Conservation (phyloP, 2,329 filamentous ascomycete genomes). For the Colletotrichum limetticola region DNA sequence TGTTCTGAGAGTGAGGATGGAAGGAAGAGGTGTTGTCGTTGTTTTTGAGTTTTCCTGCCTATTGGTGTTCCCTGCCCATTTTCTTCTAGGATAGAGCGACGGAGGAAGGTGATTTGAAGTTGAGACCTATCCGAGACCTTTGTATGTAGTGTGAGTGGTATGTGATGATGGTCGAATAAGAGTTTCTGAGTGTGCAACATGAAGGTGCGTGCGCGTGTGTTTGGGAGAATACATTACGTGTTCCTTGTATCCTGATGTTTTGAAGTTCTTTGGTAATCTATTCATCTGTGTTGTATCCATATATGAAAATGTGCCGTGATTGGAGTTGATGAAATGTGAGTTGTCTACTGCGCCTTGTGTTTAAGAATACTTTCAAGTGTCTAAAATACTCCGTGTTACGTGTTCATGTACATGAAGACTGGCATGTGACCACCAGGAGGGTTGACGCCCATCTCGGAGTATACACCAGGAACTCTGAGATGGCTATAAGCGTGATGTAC, state of each 20-base stretch:
- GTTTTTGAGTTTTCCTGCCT: not conserved
- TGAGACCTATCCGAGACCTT: not conserved
- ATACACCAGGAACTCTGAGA: too few species aligned
- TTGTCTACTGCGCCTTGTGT: too few species aligned
- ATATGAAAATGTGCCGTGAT: too few species aligned
- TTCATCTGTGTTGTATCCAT: too few species aligned
- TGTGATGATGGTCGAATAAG: not conserved
- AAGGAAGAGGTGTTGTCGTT: not conserved
- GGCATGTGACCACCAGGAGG: too few species aligned
- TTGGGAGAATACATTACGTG: not conserved
- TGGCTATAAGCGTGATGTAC: too few species aligned
- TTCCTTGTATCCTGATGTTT: not conserved
- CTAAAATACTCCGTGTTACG: too few species aligned
- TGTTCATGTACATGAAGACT: too few species aligned
- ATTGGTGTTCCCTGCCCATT: not conserved
- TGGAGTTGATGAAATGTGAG: too few species aligned
- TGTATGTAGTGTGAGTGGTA: not conserved
- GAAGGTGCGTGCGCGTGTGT: not conserved
- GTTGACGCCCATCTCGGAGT: too few species aligned
- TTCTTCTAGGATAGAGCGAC: not conserved
- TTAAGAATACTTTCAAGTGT: too few species aligned
- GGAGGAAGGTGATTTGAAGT: not conserved
- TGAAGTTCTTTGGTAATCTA: not conserved
- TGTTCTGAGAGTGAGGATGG: not conserved
- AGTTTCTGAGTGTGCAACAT: not conserved